Evolutionary conservation across 73 alveolate species (phyloP).

Genomic region (Tetrahymena elliotti): DNA sequence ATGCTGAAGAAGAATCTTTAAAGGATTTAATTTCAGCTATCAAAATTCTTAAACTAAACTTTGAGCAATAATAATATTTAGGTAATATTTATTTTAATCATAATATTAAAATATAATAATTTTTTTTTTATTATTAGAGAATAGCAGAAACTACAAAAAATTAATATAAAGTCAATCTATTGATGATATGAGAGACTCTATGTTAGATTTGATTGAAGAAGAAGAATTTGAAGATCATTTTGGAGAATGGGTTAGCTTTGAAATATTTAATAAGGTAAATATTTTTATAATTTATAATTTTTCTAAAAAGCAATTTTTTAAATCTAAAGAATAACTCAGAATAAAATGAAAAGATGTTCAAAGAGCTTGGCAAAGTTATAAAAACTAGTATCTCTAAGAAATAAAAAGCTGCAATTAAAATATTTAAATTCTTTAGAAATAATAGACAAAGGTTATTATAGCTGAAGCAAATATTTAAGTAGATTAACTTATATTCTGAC

Average conservation of each 20-base stretch:
- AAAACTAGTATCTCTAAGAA: neutral
- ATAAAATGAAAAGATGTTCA: neutral
- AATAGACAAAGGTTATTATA: neutral
- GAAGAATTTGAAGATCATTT: neutral
- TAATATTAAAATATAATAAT: neutral
- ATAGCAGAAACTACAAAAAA: neutral
- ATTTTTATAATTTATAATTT: neutral
- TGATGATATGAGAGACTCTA: neutral
- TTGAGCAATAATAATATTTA: neutral
- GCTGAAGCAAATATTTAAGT: neutral
- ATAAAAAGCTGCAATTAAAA: neutral
- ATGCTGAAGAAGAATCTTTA: neutral
- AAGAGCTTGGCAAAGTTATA: neutral
- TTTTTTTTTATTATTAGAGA: neutral
- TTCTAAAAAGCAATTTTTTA: neutral
- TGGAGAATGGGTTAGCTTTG: neutral
- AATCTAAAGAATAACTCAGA: neutral
- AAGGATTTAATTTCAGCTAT: neutral
- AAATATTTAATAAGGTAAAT: neutral
- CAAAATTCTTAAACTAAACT: neutral
- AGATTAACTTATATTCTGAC: neutral
- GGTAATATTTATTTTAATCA: neutral
- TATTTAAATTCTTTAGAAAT: neutral
- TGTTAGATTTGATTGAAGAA: neutral
- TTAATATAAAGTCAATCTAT: neutral